Evolutionary conservation across 371 early-diverging fungal species (phyloP).

Genomic region (Mucor lusitanicus): DNA sequence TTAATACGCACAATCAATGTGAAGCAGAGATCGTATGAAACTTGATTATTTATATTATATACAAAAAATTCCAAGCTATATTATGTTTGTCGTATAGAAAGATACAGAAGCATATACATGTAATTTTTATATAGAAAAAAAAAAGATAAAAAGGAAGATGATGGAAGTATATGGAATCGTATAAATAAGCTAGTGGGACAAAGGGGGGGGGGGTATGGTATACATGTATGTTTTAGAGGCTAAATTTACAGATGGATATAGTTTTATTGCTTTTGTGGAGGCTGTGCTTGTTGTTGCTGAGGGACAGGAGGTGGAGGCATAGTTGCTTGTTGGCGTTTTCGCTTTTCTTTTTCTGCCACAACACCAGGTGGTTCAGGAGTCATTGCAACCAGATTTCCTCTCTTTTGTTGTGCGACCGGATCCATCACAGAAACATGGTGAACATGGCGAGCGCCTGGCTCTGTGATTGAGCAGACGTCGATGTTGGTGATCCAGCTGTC

Average conservation of each 20-base stretch:
- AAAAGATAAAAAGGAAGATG: background rate
- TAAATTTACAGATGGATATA: background rate
- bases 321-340: constrained; percentile 6
- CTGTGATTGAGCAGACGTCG: constrained; percentile 55
- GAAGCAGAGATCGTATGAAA: background rate
- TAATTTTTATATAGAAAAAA: no score
- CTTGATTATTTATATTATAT: background rate
- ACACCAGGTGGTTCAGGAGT: constrained; percentile 50
- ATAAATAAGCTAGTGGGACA: background rate
- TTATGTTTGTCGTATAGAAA: background rate
- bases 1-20: background rate
- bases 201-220: background rate
- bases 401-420: constrained; percentile 10
- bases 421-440: constrained; percentile 45
- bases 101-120: background rate
- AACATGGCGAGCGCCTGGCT: constrained; percentile 47
- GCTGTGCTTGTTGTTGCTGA: background rate
- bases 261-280: background rate
- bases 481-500: constrained; percentile 57
- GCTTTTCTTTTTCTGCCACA: constrained; percentile 45
- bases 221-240: background rate
- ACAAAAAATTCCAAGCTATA: background rate
- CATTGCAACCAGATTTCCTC: constrained; percentile 43
- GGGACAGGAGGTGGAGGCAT: background rate
- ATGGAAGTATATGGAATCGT: background rate